A percentile compares a stretch with the other conserved stretches of the same genome.
phyloP scores from a whole-genome alignment of 139 green algal genomes.

The Yamagishiella unicocca region DNA sequence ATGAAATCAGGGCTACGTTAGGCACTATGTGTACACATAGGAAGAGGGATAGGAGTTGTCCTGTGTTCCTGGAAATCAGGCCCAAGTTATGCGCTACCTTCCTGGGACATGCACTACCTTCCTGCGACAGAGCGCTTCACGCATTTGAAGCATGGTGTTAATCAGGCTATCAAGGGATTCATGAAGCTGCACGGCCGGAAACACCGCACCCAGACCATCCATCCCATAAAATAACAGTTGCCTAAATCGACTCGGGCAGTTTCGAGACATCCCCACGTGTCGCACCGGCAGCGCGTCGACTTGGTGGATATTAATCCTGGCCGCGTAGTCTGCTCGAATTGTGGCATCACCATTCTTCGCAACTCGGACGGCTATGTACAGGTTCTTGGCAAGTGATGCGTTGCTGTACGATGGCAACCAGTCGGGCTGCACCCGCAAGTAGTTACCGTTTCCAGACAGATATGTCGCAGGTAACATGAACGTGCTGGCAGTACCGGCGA shows the following conservation, averaged over 20 bases:
- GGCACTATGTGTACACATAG: background rate
- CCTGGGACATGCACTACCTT: no score
- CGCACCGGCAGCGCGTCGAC: conserved; percentile 4
- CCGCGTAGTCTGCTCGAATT: background rate
- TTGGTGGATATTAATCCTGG: background rate
- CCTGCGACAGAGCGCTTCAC: background rate
- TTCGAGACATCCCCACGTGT: background rate
- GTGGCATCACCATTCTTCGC: background rate
- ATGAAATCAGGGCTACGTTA: background rate
- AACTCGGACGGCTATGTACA: conserved; percentile 6
- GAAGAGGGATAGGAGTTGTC: background rate
- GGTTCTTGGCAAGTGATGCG: background rate
- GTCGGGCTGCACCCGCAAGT: background rate
- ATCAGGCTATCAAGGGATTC: background rate
- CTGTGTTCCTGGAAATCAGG: no score
- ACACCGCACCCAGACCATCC: background rate
- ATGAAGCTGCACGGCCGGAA: background rate
- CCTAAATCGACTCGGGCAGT: background rate
- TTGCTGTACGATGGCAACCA: background rate
- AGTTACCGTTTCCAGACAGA: conserved; percentile 3
- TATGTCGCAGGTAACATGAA: conserved; percentile 29
- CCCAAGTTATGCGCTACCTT: no score
- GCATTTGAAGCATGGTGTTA: background rate
- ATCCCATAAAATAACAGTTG: background rate
- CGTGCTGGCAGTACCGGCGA: background rate